Conservation (phyloP, 495 filamentous ascomycete genomes). For the Podospora pseudopauciseta region DNA sequence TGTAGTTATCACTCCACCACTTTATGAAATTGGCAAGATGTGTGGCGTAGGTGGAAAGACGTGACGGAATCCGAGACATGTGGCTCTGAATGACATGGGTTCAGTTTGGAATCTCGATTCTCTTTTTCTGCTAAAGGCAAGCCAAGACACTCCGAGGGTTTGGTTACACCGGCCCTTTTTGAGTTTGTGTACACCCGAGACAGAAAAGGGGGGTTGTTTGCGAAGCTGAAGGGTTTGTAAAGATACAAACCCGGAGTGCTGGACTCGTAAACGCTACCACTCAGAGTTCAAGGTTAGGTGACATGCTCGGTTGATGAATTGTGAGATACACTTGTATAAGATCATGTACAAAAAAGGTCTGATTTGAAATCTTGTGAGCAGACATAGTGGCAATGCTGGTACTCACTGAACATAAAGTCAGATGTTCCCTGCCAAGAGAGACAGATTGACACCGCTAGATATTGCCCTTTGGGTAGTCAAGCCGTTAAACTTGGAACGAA, state of each 20-base stretch:
- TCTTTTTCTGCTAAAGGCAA: not conserved
- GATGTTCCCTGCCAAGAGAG: not conserved
- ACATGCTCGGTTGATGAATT: too few species aligned
- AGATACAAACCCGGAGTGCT: not conserved
- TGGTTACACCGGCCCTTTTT: not conserved
- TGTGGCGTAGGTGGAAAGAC: not conserved
- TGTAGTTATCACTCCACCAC: too few species aligned
- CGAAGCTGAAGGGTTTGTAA: not conserved
- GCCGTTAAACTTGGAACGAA: not conserved
- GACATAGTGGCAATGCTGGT: too few species aligned
- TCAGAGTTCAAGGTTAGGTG: not conserved
- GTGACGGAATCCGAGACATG: not conserved
- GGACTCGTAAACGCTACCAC: not conserved
- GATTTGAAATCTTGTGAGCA: too few species aligned
- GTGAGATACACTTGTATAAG: too few species aligned
- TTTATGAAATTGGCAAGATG: not conserved
- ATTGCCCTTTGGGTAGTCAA: not conserved
- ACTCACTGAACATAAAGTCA: not conserved
- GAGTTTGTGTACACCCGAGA: not conserved
- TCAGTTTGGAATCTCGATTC: not conserved
- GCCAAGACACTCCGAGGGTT: too few species aligned
- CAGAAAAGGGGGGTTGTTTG: not conserved
- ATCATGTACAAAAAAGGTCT: too few species aligned
- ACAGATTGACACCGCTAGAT: not conserved
- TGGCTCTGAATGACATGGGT: not conserved